These are phyloP conservation scores for Cruciata laevipes DNA, from an alignment of 257 asterid species.

Conservation along the genomic window DNA sequence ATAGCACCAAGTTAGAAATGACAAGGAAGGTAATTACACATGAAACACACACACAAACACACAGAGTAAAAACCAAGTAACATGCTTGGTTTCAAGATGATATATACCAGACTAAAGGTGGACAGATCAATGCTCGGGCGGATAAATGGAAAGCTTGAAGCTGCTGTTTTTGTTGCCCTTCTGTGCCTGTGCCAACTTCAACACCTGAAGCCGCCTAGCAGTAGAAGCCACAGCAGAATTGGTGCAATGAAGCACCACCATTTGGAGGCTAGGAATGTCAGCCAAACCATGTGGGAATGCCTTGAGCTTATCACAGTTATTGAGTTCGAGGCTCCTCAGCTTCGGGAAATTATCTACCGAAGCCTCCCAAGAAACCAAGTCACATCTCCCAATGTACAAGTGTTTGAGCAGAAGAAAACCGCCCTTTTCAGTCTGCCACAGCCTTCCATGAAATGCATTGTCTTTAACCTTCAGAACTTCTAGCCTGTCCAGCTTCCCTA, in stretches of 20 bases:
- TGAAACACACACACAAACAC: not conserved
- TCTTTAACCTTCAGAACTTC: slow-evolving; percentile 29
- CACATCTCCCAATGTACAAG: slow-evolving; percentile 18
- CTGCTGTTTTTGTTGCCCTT: not conserved
- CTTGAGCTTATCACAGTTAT: slow-evolving; percentile 19
- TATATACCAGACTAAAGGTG: not conserved
- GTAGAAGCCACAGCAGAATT: slow-evolving; percentile 21
- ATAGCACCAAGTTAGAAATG: not conserved
- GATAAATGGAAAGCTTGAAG: slow-evolving; percentile 19
- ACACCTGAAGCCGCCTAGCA: slow-evolving; percentile 22
- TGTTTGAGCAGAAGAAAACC: slow-evolving; percentile 24
- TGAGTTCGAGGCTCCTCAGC: slow-evolving; percentile 21
- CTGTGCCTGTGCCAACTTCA: slow-evolving; percentile 13
- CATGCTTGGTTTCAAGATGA: not conserved
- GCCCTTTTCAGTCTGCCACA: slow-evolving; percentile 19
- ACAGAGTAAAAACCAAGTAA: not conserved
- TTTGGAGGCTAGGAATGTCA: slow-evolving; percentile 21
- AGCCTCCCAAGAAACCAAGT: slow-evolving; percentile 25
- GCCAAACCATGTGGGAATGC: slow-evolving; percentile 23
- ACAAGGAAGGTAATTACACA: not conserved
- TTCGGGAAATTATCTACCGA: slow-evolving; percentile 20
- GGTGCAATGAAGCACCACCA: slow-evolving; percentile 16
- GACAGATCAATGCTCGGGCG: slow-evolving; percentile 19
- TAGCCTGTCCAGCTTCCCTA: slow-evolving; percentile 16
- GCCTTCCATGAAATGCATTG: slow-evolving; percentile 18